These are phyloP conservation scores for Irineochytrium annulatum DNA, from an alignment of 192 early-diverging fungal genomes.

Conservation along the genomic window DNA sequence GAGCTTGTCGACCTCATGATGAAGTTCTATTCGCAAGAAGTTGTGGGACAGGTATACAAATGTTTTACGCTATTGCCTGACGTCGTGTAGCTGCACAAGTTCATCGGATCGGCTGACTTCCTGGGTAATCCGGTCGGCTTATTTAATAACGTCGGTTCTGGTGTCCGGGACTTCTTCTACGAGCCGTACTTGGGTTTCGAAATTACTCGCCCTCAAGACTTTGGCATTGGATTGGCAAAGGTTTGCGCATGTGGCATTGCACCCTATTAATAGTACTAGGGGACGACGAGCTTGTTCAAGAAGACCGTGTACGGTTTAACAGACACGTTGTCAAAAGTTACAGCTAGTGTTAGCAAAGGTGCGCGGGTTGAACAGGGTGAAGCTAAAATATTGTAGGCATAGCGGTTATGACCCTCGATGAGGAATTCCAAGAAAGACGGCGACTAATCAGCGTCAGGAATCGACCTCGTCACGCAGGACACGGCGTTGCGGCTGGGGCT, in stretches of 20 bases:
- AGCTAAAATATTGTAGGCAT: slow-evolving; percentile 50
- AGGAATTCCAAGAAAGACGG: slow-evolving; percentile 77
- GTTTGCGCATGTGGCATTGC: slow-evolving; percentile 38
- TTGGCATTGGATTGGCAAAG: slow-evolving; percentile 86
- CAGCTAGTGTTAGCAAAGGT: slow-evolving; percentile 94
- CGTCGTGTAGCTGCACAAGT: slow-evolving; percentile 28
- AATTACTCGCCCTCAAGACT: slow-evolving; percentile 91
- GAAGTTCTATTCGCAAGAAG: slow-evolving; percentile 85
- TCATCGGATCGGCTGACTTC: slow-evolving; percentile 90
- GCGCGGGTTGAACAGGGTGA: too few relatives aligned
- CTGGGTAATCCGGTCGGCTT: slow-evolving; percentile 97
- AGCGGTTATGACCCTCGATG: slow-evolving; percentile 92
- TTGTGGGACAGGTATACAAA: slow-evolving; percentile 69
- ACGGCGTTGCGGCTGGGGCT: slow-evolving; percentile 84
- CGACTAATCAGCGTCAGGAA: slow-evolving; percentile 77
- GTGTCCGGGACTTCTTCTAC: slow-evolving; percentile 94
- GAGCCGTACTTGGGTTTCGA: slow-evolving; percentile 96
- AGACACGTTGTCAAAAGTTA: slow-evolving; percentile 91
- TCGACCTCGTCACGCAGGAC: slow-evolving; percentile 82
- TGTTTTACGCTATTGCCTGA: not conserved
- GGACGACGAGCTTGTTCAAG: slow-evolving; percentile 70
- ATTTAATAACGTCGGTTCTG: slow-evolving; percentile 92
- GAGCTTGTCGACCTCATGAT: slow-evolving; percentile 75
- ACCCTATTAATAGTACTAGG: slow-evolving; percentile 33
- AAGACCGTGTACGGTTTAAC: slow-evolving; percentile 97